A percentile compares a stretch with the other conserved stretches of the same genome.
Evolutionary conservation across 768 basidiomycete genomes (phyloP).

Genomic region (Russula earlei): DNA sequence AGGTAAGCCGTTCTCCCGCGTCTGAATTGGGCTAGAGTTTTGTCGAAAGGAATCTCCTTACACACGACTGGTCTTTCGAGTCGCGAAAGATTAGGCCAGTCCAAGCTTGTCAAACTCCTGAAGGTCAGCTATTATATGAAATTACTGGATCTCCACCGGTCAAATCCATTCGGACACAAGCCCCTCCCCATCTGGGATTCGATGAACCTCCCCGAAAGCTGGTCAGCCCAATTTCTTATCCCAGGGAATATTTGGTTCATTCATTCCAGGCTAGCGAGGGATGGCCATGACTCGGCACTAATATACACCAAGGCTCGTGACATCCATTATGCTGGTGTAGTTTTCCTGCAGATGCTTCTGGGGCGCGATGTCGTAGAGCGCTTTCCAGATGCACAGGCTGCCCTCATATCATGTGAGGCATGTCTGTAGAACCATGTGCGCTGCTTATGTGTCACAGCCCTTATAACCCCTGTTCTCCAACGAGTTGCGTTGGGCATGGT

Average conservation of each 20-base stretch:
- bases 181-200: slow-evolving; percentile 24
- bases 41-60: slow-evolving; percentile 42
- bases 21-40: background rate
- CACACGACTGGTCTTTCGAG: slow-evolving; percentile 53
- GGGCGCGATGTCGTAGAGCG: slow-evolving; percentile 55
- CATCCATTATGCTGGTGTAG: slow-evolving; percentile 71
- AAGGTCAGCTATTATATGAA: slow-evolving; percentile 63
- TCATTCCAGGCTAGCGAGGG: slow-evolving; percentile 55
- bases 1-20: slow-evolving; percentile 30
- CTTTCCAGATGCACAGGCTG: slow-evolving; percentile 46
- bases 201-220: slow-evolving; percentile 31
- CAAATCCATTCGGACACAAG: slow-evolving; percentile 59
- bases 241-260: background rate
- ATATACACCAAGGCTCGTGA: slow-evolving; percentile 72
- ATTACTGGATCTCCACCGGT: slow-evolving; percentile 72
- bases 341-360: slow-evolving; percentile 79
- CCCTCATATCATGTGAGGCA: slow-evolving; percentile 47
- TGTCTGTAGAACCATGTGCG: background rate
- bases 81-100: slow-evolving; percentile 39
- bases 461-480: slow-evolving; percentile 43
- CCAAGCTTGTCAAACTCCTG: slow-evolving; percentile 65
- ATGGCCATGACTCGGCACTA: slow-evolving; percentile 71
- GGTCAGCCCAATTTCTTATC: slow-evolving; percentile 31
- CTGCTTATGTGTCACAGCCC: slow-evolving; percentile 30
- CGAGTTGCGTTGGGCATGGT: slow-evolving; percentile 53